These are phyloP conservation scores for Colletotrichum sp. DNA, from an alignment of 2,329 filamentous ascomycete species.

Conservation along the genomic window DNA sequence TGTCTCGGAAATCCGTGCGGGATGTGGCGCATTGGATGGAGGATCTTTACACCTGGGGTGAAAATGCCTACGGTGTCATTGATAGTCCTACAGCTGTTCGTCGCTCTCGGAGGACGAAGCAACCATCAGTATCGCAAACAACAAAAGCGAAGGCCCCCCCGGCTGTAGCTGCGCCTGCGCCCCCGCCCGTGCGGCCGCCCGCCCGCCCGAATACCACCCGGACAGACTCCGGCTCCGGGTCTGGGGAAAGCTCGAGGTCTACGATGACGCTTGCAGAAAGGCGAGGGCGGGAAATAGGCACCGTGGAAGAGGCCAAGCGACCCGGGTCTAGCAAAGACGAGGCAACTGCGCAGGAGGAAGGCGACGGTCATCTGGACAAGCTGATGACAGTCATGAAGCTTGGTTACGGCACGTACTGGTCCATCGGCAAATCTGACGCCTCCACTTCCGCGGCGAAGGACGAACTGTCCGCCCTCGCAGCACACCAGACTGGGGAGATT, in stretches of 20 bases:
- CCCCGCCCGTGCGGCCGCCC: not conserved
- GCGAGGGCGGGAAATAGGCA: slow-evolving; percentile 19
- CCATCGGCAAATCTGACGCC: slow-evolving; percentile 26
- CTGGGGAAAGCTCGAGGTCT: slow-evolving; percentile 5
- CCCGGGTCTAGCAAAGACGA: not conserved
- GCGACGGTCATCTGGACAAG: slow-evolving; percentile 53
- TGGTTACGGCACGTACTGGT: slow-evolving; percentile 73
- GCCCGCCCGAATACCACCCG: not conserved
- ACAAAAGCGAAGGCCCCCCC: not conserved
- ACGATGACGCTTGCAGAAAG: slow-evolving; percentile 20
- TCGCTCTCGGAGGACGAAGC: slow-evolving; percentile 46
- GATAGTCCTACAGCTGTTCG: slow-evolving; percentile 77
- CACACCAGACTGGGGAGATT: not conserved
- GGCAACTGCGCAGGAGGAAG: slow-evolving; percentile 24
- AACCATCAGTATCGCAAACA: slow-evolving; percentile 17
- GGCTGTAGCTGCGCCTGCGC: not conserved
- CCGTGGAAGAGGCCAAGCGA: slow-evolving; percentile 12
- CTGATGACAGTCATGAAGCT: slow-evolving; percentile 70
- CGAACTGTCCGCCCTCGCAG: not conserved
- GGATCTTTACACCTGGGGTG: slow-evolving; percentile 83
- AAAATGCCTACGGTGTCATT: slow-evolving; percentile 82
- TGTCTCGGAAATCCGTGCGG: slow-evolving; percentile 74
- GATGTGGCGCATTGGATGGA: slow-evolving; percentile 87
- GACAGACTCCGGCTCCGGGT: slow-evolving; percentile 9
- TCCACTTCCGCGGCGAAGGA: not conserved